Conservation (phyloP, 371 early-diverging fungal species). For the Mortierella sp. region DNA sequence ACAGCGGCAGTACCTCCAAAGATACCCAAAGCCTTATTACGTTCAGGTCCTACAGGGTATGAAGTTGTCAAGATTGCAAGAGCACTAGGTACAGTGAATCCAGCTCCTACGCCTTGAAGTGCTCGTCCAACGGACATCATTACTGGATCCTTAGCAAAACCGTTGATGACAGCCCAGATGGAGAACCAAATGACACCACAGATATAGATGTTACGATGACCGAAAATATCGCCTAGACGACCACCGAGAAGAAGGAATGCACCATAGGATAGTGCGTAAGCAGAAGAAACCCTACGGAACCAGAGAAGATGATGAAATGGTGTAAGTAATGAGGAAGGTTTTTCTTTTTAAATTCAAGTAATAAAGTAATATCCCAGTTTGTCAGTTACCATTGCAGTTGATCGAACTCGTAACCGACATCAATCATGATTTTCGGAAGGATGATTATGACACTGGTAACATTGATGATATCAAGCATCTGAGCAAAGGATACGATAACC, state of each 20-base stretch:
- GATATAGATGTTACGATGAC: conserved; percentile 56
- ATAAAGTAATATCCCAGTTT: too few species aligned
- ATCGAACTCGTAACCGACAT: conserved; percentile 26
- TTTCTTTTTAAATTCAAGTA: too few species aligned
- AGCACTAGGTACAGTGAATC: conserved; percentile 60
- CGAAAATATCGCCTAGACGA: conserved; percentile 59
- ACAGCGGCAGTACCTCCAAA: conserved; percentile 38
- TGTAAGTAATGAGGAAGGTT: too few species aligned
- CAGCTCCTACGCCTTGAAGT: conserved; percentile 61
- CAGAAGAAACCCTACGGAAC: conserved; percentile 48
- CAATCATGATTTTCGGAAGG: conserved; percentile 30
- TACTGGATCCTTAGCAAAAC: conserved; percentile 46
- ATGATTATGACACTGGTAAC: conserved; percentile 35
- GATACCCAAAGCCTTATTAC: conserved; percentile 29
- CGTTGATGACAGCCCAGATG: conserved; percentile 50
- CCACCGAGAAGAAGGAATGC: conserved; percentile 59
- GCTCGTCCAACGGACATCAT: conserved; percentile 59
- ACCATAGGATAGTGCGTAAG: conserved; percentile 59
- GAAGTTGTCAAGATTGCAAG: conserved; percentile 55
- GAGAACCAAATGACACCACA: conserved; percentile 57
- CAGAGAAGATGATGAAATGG: not conserved
- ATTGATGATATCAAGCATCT: conserved; percentile 44
- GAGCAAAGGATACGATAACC: conserved; percentile 31
- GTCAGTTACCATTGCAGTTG: conserved; percentile 37
- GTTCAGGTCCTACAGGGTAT: conserved; percentile 42